Evolutionary conservation across 768 basidiomycete species (phyloP), one percentile per base, ranked within the genome.

Genomic region (Lactarius evosmus): DNA sequence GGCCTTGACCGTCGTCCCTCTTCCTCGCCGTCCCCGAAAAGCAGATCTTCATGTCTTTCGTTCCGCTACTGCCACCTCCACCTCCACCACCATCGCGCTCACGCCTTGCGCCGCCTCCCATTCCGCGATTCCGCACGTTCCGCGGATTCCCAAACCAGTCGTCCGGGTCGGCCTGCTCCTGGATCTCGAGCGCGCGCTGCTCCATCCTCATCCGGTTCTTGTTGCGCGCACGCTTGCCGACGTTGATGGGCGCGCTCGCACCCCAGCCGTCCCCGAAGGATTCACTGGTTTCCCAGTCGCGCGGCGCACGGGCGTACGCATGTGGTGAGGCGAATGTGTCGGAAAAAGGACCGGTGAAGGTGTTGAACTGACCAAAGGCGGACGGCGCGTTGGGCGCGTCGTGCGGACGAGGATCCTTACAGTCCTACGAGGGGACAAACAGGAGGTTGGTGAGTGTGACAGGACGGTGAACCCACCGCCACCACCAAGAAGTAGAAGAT

Each of bases 351-450:
- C 90, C 88, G 0, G 80, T 78, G 59, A 80, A 77, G 27, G 81
- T 75, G 70, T 88, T 89, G 70, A 83, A 77, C 32, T 71, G 72
- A 69, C 89, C 82, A 73, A 92, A 92, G 4, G 89, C 89, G 8
- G 88, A 89, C 14, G 78, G 77, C 63, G 87, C 87, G 22, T 70
- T 66, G 0, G 84, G 81, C 51, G 72, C 67, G 68, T 80, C 81
- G 53, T 69, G 69, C 22, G 71, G 72, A 67, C 77, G 80, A 11
- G 75, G 72, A 11, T 81, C 82, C 56, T 78, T 69, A 62, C 88
- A 91, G 70, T 91, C 86, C 89, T 90, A 67, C 3, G 36, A 19
- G 9, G 30, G 19, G 22, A 16, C 4, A 38, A 66, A 14, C 19
- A 58, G 36, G 49, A 55, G 36, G 17, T 51, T 30, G 54, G 29